Evolutionary conservation across 1,139 yeast species (phyloP), one percentile per base, ranked within the genome.

Genomic region (Saccharomyces uvarum): DNA sequence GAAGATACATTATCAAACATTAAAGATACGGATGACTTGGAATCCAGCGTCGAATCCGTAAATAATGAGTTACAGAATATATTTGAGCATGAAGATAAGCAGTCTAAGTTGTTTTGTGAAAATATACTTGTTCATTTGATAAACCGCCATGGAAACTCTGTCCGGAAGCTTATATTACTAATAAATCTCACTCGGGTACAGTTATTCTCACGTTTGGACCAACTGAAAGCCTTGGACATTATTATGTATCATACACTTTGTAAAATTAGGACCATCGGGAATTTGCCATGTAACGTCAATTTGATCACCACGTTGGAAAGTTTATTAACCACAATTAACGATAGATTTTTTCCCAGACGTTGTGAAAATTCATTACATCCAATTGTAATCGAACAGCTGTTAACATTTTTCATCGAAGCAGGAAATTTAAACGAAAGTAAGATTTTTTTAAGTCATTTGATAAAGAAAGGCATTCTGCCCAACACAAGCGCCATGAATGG

Each of bases 371-470:
- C 54, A 19, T 57, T 60, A 19, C 51, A 55, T 13, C 62, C 63
- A 4, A 19, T 52, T 5, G 55, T 58, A 3, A 52, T 42, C 3
- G 58, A 56, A 47, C 48, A 44, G 27, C 49, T 60, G 24, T 50
- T 60, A 21, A 57, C 57, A 27, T 54, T 56, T 47, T 56, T 47
- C 49, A 52, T 56, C 24, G 16, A 50, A 24, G 26, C 44, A 16
- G 54, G 56, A 8, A 51, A 57, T n/a, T 46, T 57, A 51, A 51
- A 55, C 42, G 57, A 54, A 24, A 51, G 58, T 50, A 63, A 62
- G 33, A 49, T 47, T 38, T 47, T 57, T 24, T 19, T 60, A 26
- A 44, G 53, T 16, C 53, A 52, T 26, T 49, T 62, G 29, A 52
- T 62, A 19, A 48, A 52, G 8, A 54, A 51, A 33, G 55, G 54